These are phyloP conservation scores for Apiotrichum veenhuisii DNA, from an alignment of 1,284 basidiomycete species.

Conservation along the genomic window DNA sequence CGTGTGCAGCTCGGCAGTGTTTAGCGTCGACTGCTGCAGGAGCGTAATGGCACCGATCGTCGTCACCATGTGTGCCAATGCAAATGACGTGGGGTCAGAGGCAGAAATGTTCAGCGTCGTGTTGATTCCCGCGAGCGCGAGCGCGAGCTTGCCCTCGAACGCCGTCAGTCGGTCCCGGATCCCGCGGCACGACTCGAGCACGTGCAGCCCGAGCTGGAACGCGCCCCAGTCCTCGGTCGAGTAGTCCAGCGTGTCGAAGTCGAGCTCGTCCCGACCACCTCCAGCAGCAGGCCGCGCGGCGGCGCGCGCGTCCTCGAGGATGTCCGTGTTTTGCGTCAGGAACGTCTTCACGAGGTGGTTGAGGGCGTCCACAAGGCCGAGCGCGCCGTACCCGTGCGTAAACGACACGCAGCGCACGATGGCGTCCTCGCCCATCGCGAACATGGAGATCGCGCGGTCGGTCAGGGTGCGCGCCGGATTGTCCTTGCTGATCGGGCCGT, in stretches of 20 bases:
- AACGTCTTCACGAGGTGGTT: constrained; percentile 68
- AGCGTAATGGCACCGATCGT: constrained; percentile 68
- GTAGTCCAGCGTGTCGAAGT: constrained; percentile 60
- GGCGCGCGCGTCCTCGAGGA: constrained; percentile 13
- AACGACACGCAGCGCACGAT: constrained; percentile 68
- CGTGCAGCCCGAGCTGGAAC: constrained; percentile 76
- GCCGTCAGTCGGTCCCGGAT: constrained; percentile 62
- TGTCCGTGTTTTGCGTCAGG: constrained; percentile 59
- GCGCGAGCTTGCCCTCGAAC: constrained; percentile 67
- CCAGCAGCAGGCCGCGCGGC: background rate
- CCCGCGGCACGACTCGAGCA: constrained; percentile 69
- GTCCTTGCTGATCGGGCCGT: constrained; percentile 40
- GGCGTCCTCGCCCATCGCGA: constrained; percentile 73
- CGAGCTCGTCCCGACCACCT: constrained; percentile 29
- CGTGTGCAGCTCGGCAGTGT: constrained; percentile 68
- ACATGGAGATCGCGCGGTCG: constrained; percentile 67
- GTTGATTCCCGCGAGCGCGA: constrained; percentile 59
- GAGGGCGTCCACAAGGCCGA: constrained; percentile 67
- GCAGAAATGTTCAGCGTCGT: constrained; percentile 58
- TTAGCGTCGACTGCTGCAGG: constrained; percentile 73
- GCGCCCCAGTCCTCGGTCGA: constrained; percentile 77
- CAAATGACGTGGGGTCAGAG: constrained; percentile 53
- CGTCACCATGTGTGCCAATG: constrained; percentile 39
- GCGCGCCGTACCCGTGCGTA: constrained; percentile 79
- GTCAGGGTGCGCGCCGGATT: constrained; percentile 65